A percentile compares a stretch with the other conserved stretches of the same genome.
Conservation (phyloP, 2,329 filamentous ascomycete genomes). For the Emmonsia crescens region DNA sequence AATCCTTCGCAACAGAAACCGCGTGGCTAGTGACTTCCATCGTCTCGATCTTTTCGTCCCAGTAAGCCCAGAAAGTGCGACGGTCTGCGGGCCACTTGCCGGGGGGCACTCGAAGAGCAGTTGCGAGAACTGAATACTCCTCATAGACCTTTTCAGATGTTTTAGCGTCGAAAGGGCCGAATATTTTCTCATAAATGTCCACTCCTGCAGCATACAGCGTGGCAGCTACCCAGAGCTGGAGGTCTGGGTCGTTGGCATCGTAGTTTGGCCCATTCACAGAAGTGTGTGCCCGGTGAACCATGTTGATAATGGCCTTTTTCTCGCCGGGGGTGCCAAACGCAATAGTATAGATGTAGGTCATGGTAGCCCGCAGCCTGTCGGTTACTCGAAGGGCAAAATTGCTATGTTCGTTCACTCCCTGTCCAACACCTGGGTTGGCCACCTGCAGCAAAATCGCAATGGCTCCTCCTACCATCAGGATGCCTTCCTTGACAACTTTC, state of each 20-base stretch:
- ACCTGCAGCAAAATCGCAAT: constrained; percentile 32
- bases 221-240: constrained; percentile 34
- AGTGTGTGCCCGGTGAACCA: constrained; percentile 28
- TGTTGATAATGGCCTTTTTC: constrained; percentile 26
- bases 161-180: constrained; percentile 21
- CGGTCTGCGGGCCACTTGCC: constrained; percentile 28
- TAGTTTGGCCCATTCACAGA: constrained; percentile 25
- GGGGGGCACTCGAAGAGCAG: constrained; percentile 22
- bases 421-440: constrained; percentile 30
- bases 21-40: constrained; percentile 25
- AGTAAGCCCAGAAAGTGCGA: constrained; percentile 29
- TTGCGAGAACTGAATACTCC: constrained; percentile 20
- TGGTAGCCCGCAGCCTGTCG: constrained; percentile 29
- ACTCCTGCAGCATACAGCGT: constrained; percentile 30
- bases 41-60: constrained; percentile 26
- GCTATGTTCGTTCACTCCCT: constrained; percentile 29
- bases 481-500: constrained; percentile 25
- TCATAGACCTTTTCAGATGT: constrained; percentile 19
- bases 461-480: constrained; percentile 27
- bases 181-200: constrained; percentile 28
- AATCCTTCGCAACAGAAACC: constrained; percentile 18
- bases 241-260: constrained; percentile 27
- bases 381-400: constrained; percentile 29
- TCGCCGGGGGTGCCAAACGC: constrained; percentile 24
- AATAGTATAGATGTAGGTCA: constrained; percentile 33